These are phyloP conservation scores for Zygosaccharomyces pseudorouxii DNA, from an alignment of 805 yeast species.

Conservation along the genomic window DNA sequence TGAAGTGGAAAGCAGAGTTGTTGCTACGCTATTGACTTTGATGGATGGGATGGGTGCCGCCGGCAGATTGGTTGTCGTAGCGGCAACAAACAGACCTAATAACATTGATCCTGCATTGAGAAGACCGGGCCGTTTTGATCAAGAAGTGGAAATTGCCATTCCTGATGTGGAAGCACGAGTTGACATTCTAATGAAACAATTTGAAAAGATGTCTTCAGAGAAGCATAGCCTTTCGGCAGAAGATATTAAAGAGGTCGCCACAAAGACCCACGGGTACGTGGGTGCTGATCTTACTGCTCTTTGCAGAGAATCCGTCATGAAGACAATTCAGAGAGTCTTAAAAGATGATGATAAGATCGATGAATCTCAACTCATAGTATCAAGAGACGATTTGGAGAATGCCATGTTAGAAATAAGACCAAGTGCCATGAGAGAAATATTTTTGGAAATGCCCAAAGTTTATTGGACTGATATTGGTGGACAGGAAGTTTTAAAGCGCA, in stretches of 20 bases:
- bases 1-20: constrained; percentile 85
- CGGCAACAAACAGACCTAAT: constrained; percentile 71
- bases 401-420: constrained; percentile 84
- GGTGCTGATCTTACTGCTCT: constrained; percentile 93
- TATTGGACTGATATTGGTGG: constrained; percentile 96
- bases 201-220: constrained; percentile 40
- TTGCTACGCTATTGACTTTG: constrained; percentile 78
- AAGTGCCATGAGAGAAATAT: constrained; percentile 94
- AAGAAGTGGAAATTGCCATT: constrained; percentile 84
- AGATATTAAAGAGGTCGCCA: constrained; percentile 60
- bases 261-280: constrained; percentile 91
- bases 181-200: constrained; percentile 64
- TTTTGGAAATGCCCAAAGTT: constrained; percentile 90
- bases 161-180: constrained; percentile 80
- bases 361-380: constrained; percentile 43
- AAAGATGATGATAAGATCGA: constrained; percentile 19
- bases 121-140: constrained; percentile 86
- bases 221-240: constrained; percentile 49
- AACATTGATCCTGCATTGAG: constrained; percentile 66
- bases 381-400: constrained; percentile 53
- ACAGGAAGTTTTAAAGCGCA: constrained; percentile 73
- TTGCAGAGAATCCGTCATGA: constrained; percentile 83
- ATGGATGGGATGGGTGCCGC: constrained; percentile 72
- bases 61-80: constrained; percentile 62
- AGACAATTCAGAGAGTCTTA: constrained; percentile 64